phyloP scores from a whole-genome alignment of 306 rosid species.

The Dalbergia oliveri region DNA sequence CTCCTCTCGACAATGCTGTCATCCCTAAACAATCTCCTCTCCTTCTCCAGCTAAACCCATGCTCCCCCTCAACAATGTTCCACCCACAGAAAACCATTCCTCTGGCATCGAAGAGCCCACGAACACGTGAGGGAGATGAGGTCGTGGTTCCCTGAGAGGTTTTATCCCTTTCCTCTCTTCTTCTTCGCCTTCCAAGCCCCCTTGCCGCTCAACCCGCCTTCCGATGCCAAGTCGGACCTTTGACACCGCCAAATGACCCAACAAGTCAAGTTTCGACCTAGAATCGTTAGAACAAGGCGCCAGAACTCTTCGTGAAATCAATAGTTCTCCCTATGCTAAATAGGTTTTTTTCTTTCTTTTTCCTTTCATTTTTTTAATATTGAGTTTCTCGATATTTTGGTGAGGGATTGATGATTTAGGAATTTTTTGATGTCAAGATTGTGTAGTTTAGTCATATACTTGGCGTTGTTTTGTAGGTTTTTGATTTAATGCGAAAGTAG shows the following conservation, averaged over 20 bases:
- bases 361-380: too few species aligned
- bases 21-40: too few species aligned
- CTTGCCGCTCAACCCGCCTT: constrained; percentile 54
- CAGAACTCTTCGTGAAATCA: constrained; percentile 87
- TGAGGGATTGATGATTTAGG: not conserved
- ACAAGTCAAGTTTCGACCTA: constrained; percentile 82
- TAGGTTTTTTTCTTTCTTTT: constrained; percentile 48
- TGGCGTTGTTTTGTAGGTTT: constrained; percentile 65
- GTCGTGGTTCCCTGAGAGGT: too few species aligned
- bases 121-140: too few species aligned
- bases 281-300: constrained; percentile 85
- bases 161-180: constrained; percentile 47
- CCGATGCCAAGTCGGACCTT: constrained; percentile 48
- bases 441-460: constrained; percentile 12
- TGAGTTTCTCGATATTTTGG: not conserved
- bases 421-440: not conserved
- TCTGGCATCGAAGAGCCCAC: too few species aligned
- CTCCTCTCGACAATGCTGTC: too few species aligned
- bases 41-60: too few species aligned
- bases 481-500: constrained; percentile 81
- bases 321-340: constrained; percentile 66
- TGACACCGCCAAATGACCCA: constrained; percentile 58
- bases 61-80: too few species aligned
- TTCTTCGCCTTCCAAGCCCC: constrained; percentile 28
- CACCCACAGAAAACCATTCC: too few species aligned